Percentiles rank a stretch among this genome's conserved stretches.
Evolutionary conservation across 73 alveolate genomes (phyloP).

Genomic region (Paramecium octaurelia): DNA sequence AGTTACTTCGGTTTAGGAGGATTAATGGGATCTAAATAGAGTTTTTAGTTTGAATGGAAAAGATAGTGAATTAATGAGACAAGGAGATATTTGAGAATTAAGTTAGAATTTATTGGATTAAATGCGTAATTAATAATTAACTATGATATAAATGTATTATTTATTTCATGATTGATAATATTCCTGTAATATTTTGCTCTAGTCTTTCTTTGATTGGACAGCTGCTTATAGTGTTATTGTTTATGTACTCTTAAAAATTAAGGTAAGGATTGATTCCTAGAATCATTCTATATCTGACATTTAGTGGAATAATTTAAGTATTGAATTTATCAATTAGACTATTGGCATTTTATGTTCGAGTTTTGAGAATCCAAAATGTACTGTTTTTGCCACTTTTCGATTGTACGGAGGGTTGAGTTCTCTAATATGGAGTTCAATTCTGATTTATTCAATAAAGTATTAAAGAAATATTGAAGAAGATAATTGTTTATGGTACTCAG

Average conservation of each 20-base stretch:
- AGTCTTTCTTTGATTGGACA: neutral
- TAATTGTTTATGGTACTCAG: neutral
- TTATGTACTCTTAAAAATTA: neutral
- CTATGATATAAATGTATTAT: neutral
- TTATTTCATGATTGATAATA: neutral
- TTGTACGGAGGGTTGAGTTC: constrained; percentile 23
- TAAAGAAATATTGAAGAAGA: neutral
- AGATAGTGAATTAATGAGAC: no score
- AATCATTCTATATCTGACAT: neutral
- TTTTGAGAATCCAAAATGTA: neutral
- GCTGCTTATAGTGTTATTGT: neutral
- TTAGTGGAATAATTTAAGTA: neutral
- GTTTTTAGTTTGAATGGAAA: neutral
- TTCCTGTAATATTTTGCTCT: neutral
- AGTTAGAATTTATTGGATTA: neutral
- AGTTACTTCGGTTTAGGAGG: no score
- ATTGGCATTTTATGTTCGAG: neutral
- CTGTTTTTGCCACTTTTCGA: neutral
- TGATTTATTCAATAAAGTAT: neutral
- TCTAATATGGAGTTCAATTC: constrained; percentile 2
- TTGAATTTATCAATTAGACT: neutral
- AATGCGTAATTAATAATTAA: neutral
- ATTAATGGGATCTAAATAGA: no score
- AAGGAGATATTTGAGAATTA: neutral
- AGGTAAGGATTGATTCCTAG: constrained; percentile 25